Evolutionary conservation across 1,139 yeast genomes (phyloP).

Genomic region (Arxiozyma slooffiae): DNA sequence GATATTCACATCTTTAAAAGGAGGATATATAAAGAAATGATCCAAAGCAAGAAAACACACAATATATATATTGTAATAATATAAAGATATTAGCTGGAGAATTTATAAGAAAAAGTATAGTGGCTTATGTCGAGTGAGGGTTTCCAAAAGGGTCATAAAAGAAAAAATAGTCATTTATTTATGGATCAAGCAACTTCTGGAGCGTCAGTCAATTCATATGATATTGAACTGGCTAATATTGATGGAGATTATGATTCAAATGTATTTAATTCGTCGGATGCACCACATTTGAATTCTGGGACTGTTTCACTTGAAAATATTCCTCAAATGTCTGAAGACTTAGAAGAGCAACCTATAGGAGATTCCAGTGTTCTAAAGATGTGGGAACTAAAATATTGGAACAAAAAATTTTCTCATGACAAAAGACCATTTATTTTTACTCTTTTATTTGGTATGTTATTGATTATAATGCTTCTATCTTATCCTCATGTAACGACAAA

Average conservation of each 20-base stretch:
- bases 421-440: not conserved
- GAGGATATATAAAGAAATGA: not conserved
- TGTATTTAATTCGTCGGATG: not conserved
- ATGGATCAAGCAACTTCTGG: conserved; percentile 16
- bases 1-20: not conserved
- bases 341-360: not conserved
- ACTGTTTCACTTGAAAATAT: not conserved
- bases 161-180: conserved; percentile 16
- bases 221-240: conserved; percentile 7
- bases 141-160: conserved; percentile 11
- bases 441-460: not conserved
- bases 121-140: not conserved
- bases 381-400: conserved; percentile 2
- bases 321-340: not conserved
- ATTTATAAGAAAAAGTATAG: too few species aligned
- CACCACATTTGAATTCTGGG: not conserved
- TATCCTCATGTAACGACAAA: not conserved
- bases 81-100: not conserved
- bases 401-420: not conserved
- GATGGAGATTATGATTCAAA: not conserved
- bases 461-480: not conserved
- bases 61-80: not conserved
- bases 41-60: not conserved
- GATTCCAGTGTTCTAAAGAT: not conserved
- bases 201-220: conserved; percentile 7